Percentiles rank a stretch among this genome's conserved stretches.
Evolutionary conservation across 163 green algal genomes (phyloP).

Genomic region (Scenedesmus sp.): DNA sequence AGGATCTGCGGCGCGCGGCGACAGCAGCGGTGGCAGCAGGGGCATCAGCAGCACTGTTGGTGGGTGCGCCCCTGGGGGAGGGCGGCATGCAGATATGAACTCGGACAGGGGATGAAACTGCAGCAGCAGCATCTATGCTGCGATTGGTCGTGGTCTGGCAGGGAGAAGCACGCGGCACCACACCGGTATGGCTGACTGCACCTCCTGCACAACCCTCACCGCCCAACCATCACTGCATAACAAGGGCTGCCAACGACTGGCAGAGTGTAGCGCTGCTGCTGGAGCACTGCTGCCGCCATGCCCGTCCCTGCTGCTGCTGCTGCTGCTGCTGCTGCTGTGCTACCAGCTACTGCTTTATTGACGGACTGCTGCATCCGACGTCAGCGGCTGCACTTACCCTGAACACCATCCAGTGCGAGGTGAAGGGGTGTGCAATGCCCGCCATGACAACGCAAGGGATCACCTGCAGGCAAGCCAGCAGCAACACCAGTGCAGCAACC

Average conservation of each 20-base stretch:
- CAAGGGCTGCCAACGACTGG: too few relatives aligned
- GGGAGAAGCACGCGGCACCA: neutral
- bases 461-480: constrained; percentile 63
- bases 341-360: neutral
- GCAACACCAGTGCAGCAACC: neutral
- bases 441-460: constrained; percentile 91
- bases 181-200: neutral
- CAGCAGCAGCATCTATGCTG: too few relatives aligned
- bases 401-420: constrained; percentile 87
- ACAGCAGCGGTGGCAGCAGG: neutral
- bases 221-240: too few relatives aligned
- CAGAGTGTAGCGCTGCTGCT: neutral
- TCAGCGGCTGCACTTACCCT: constrained; percentile 66
- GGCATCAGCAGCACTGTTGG: neutral
- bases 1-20: constrained; percentile 78
- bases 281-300: too few relatives aligned
- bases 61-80: too few relatives aligned
- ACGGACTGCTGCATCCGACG: neutral
- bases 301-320: neutral
- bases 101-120: too few relatives aligned
- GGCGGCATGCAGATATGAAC: too few relatives aligned
- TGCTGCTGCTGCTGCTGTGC: too few relatives aligned
- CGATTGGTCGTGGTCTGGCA: neutral
- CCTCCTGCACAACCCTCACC: neutral
- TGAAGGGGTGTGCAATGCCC: constrained; percentile 91